Evolutionary conservation across 768 basidiomycete genomes (phyloP).

Genomic region (Hypsizygus marmoreus): DNA sequence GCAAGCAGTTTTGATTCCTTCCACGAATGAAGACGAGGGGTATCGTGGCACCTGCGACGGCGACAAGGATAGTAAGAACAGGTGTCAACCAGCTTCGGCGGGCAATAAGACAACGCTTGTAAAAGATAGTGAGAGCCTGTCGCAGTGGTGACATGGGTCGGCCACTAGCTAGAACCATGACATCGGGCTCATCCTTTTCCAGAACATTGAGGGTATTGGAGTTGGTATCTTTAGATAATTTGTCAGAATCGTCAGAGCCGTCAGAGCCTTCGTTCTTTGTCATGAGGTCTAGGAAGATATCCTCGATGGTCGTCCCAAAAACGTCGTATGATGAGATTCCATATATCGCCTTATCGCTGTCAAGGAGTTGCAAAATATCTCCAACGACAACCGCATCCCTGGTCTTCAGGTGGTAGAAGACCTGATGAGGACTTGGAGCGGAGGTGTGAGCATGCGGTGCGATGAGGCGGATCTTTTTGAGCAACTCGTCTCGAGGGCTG

Average conservation of each 20-base stretch:
- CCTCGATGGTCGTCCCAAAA: conserved; percentile 75
- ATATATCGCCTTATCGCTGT: conserved; percentile 39
- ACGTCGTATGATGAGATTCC: conserved; percentile 61
- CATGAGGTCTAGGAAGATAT: conserved; percentile 80
- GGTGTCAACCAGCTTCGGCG: conserved; percentile 72
- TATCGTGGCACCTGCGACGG: conserved; percentile 64
- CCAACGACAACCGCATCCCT: conserved; percentile 59
- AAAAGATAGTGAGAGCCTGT: conserved; percentile 74
- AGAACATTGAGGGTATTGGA: background rate
- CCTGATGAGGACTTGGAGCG: conserved; percentile 42
- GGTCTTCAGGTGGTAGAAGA: conserved; percentile 59
- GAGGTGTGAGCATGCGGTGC: conserved; percentile 48
- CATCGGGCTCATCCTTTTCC: conserved; percentile 15
- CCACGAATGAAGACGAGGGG: conserved; percentile 65
- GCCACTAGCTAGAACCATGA: conserved; percentile 51
- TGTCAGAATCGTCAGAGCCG: conserved; percentile 19
- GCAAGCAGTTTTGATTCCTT: conserved; percentile 52
- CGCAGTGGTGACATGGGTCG: conserved; percentile 54
- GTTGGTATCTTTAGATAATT: conserved; percentile 15
- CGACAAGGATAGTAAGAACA: conserved; percentile 51
- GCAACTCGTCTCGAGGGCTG: conserved; percentile 30
- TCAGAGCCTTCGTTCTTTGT: conserved; percentile 35
- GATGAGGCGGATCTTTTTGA: conserved; percentile 42
- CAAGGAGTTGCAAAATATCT: conserved; percentile 55
- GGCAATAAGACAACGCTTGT: conserved; percentile 66